phyloP scores from a whole-genome alignment of 2,329 filamentous ascomycete species.

The Diaporthe helianthi region DNA sequence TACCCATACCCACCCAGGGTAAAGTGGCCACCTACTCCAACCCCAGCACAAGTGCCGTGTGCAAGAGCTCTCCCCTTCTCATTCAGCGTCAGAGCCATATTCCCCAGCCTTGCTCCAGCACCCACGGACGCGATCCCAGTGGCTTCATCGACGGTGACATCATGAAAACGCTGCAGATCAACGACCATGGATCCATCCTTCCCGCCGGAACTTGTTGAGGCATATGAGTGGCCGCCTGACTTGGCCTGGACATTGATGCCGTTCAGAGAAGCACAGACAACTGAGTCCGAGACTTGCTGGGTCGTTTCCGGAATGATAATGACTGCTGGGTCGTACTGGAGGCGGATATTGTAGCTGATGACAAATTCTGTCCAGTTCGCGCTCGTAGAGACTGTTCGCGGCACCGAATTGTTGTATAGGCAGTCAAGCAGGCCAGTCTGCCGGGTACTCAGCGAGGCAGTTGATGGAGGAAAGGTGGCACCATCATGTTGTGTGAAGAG shows the following conservation, averaged over 20 bases:
- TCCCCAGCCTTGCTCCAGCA: constrained; percentile 56
- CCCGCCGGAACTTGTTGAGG: constrained; percentile 33
- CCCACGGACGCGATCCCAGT: constrained; percentile 63
- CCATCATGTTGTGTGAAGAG: background rate
- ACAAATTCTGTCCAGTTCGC: background rate
- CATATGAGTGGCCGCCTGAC: constrained; percentile 71
- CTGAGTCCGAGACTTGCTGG: constrained; percentile 61
- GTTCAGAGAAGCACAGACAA: constrained; percentile 61
- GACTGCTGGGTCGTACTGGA: constrained; percentile 56
- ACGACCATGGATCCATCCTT: constrained; percentile 56
- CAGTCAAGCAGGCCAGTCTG: background rate
- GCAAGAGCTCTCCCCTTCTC: constrained; percentile 59
- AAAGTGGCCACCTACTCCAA: constrained; percentile 65
- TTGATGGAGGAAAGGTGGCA: background rate
- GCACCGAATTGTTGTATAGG: background rate
- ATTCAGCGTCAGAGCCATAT: constrained; percentile 58
- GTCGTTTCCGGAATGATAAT: constrained; percentile 56
- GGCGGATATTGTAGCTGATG: constrained; percentile 9
- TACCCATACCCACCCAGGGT: constrained; percentile 65
- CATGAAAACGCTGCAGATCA: constrained; percentile 59
- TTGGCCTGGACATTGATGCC: constrained; percentile 64
- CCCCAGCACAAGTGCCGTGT: constrained; percentile 65
- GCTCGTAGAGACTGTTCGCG: background rate
- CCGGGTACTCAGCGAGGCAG: background rate
- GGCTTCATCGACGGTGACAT: constrained; percentile 58